These are phyloP conservation scores for Hibiscus trionum DNA, from an alignment of 345 rosid species.

Conservation along the genomic window DNA sequence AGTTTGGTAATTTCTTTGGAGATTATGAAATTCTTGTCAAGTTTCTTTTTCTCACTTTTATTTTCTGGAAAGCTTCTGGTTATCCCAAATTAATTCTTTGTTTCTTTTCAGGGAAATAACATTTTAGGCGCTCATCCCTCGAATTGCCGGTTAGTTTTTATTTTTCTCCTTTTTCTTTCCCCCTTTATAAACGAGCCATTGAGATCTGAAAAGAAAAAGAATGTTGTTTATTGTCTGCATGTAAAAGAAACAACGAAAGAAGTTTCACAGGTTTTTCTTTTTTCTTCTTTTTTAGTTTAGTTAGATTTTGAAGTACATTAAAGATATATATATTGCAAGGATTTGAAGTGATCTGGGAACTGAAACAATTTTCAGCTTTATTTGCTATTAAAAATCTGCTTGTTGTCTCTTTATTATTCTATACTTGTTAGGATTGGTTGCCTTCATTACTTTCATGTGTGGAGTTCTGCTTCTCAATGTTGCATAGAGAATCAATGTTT, in stretches of 20 bases:
- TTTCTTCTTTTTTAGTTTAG: not conserved
- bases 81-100: not conserved
- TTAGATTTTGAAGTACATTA: not conserved
- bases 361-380: not conserved
- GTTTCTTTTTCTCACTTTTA: not conserved
- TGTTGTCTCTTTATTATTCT: not conserved
- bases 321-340: not conserved
- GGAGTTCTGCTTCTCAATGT: not conserved
- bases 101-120: not conserved
- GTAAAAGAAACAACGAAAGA: not conserved
- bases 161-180: not conserved
- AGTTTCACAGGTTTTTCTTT: not conserved
- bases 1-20: not conserved
- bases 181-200: not conserved
- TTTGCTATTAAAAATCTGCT: not conserved
- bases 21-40: not conserved
- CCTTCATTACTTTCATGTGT: not conserved
- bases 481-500: not conserved
- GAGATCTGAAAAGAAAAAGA: not conserved
- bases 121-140: not conserved
- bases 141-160: not conserved
- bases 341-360: not conserved
- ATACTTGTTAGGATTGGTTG: not conserved
- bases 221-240: not conserved
- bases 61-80: not conserved